These are phyloP conservation scores for Coemansia sp. DNA, from an alignment of 192 early-diverging fungal species.

Conservation along the genomic window DNA sequence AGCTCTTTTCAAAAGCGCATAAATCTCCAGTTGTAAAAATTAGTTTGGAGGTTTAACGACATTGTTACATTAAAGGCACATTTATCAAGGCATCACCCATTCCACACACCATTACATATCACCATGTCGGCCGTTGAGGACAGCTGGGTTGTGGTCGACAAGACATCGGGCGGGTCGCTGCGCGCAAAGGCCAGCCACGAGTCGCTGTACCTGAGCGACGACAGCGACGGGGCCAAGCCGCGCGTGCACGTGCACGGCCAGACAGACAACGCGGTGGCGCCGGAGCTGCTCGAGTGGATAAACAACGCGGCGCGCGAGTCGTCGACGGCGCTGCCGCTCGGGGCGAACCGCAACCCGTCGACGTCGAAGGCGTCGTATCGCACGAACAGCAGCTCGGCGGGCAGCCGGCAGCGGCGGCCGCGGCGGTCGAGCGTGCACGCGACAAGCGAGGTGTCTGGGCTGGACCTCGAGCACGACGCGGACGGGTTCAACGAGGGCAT, in stretches of 20 bases:
- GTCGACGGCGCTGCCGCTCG: slow-evolving; percentile 23
- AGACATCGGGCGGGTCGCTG: slow-evolving; percentile 37
- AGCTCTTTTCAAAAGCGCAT: not conserved
- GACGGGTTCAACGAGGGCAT: slow-evolving; percentile 35
- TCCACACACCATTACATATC: not conserved
- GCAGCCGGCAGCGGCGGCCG: slow-evolving; percentile 28
- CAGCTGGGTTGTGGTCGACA: slow-evolving; percentile 54
- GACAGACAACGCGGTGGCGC: slow-evolving; percentile 13
- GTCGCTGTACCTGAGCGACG: slow-evolving; percentile 40
- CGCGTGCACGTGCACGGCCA: slow-evolving; percentile 41
- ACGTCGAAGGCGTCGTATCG: slow-evolving; percentile 43
- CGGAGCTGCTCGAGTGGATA: slow-evolving; percentile 50
- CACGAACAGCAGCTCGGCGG: slow-evolving; percentile 51
- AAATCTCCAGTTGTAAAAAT: not conserved
- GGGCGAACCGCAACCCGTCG: slow-evolving; percentile 30
- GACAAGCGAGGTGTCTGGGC: slow-evolving; percentile 11
- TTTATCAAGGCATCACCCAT: not conserved
- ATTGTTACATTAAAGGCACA: not conserved
- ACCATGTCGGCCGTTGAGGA: slow-evolving; percentile 29
- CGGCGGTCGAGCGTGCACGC: slow-evolving; percentile 43
- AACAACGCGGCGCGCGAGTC: slow-evolving; percentile 40
- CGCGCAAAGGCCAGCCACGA: slow-evolving; percentile 51
- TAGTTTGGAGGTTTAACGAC: not conserved
- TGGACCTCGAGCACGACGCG: slow-evolving; percentile 1
- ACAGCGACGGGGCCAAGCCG: slow-evolving; percentile 5